These are phyloP conservation scores for Botrytis pseudocinerea DNA, from an alignment of 2,329 filamentous ascomycete genomes.

Conservation along the genomic window DNA sequence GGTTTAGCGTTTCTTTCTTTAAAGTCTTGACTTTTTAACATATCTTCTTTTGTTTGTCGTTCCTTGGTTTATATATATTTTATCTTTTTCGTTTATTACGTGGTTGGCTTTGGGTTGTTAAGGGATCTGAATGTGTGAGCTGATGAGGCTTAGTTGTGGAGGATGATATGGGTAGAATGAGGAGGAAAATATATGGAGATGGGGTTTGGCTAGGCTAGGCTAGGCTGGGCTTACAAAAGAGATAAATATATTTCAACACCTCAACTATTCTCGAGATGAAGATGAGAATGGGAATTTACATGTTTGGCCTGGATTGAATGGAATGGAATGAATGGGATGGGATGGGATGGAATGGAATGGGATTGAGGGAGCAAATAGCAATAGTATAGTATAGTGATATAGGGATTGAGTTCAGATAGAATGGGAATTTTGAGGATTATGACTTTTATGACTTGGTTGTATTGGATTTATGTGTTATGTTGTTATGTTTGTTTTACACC, in stretches of 20 bases:
- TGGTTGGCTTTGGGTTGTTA: background rate
- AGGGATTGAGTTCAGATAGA: background rate
- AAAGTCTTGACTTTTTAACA: background rate
- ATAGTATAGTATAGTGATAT: background rate
- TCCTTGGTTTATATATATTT: background rate
- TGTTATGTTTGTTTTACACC: too few species aligned
- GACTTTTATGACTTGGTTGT: background rate
- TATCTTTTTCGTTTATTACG: slow-evolving; percentile 12
- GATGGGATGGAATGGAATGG: background rate
- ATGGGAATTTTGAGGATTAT: background rate
- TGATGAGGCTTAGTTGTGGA: background rate
- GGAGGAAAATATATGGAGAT: too few species aligned
- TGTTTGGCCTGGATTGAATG: background rate
- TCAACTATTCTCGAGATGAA: background rate
- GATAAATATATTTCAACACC: background rate
- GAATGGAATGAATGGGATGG: background rate
- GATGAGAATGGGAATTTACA: background rate
- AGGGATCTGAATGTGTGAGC: background rate
- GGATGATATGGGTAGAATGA: background rate
- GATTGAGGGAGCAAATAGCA: background rate
- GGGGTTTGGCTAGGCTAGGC: background rate
- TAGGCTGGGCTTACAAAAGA: background rate
- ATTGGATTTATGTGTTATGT: background rate
- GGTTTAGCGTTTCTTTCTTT: slow-evolving; percentile 31
- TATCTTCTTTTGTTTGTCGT: background rate